phyloP scores from a whole-genome alignment of 306 rosid genomes.

The Cicer pinnatifidum region DNA sequence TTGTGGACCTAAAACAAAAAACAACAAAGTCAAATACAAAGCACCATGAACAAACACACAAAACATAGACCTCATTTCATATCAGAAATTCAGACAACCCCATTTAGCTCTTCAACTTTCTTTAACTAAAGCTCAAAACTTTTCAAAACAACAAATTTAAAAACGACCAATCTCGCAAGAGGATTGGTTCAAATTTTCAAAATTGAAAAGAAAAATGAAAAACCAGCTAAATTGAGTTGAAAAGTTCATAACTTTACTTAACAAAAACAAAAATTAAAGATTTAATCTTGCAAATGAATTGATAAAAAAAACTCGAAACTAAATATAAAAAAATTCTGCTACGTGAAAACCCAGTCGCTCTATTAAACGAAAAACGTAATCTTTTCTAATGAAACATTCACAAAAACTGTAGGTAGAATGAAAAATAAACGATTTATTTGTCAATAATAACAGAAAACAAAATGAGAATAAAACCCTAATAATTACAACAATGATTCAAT shows the following conservation, averaged over 20 bases:
- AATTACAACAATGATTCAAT: too few relatives aligned
- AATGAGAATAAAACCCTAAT: background rate
- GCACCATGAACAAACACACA: background rate
- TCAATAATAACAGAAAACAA: background rate
- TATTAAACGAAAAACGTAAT: background rate
- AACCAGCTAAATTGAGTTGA: too few relatives aligned
- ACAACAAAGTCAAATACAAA: background rate
- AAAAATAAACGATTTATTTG: background rate
- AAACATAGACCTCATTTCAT: background rate
- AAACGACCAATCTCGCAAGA: background rate
- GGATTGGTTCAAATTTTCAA: background rate
- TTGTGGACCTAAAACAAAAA: constrained; percentile 46
- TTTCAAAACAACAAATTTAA: background rate
- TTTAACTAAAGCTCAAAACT: constrained; percentile 12
- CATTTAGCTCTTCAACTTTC: background rate
- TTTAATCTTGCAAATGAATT: too few relatives aligned
- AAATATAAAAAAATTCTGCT: background rate
- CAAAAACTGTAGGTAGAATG: background rate
- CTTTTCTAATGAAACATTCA: background rate
- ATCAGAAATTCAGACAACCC: background rate
- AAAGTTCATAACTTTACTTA: too few relatives aligned
- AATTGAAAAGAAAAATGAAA: too few relatives aligned
- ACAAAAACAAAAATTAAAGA: too few relatives aligned
- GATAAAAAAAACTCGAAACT: background rate
- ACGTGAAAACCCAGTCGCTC: constrained; percentile 11